These are phyloP conservation scores for Stevia rebaudiana DNA, from an alignment of 140 eudicot genomes.

Conservation along the genomic window DNA sequence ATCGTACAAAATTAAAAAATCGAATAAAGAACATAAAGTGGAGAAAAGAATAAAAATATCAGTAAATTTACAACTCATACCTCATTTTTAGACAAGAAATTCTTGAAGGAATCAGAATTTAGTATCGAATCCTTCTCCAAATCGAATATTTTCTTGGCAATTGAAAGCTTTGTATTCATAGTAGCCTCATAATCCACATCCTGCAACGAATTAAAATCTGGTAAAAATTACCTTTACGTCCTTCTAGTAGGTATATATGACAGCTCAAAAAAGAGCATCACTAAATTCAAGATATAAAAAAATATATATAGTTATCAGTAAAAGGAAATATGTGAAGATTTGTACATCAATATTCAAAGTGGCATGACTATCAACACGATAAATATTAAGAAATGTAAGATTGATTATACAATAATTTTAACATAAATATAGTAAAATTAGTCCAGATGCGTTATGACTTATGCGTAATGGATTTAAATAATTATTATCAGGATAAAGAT, in stretches of 20 bases:
- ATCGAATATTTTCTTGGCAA: slow-evolving; percentile 69
- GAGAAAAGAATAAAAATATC: neutral
- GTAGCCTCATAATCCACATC: slow-evolving; percentile 91
- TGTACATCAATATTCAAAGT: neutral
- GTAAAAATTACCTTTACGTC: neutral
- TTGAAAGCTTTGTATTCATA: slow-evolving; percentile 80
- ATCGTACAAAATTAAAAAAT: slow-evolving; percentile 1
- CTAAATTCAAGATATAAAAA: neutral
- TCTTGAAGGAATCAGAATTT: slow-evolving; percentile 55
- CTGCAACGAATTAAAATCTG: slow-evolving; percentile 37
- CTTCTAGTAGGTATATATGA: slow-evolving; percentile 3
- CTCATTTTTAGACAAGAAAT: slow-evolving; percentile 72
- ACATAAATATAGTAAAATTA: neutral
- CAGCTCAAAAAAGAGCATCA: slow-evolving; percentile 3
- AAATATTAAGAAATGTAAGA: too few species aligned
- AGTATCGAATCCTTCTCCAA: slow-evolving; percentile 64
- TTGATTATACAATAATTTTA: neutral
- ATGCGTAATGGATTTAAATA: neutral
- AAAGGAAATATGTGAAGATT: slow-evolving; percentile 11
- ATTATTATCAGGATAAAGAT: neutral
- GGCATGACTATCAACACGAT: neutral
- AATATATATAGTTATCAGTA: neutral
- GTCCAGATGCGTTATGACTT: neutral
- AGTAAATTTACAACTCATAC: slow-evolving; percentile 23
- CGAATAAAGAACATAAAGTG: slow-evolving; percentile 10